Conservation (phyloP, 345 rosid species). For the Eucalyptus globulus region DNA sequence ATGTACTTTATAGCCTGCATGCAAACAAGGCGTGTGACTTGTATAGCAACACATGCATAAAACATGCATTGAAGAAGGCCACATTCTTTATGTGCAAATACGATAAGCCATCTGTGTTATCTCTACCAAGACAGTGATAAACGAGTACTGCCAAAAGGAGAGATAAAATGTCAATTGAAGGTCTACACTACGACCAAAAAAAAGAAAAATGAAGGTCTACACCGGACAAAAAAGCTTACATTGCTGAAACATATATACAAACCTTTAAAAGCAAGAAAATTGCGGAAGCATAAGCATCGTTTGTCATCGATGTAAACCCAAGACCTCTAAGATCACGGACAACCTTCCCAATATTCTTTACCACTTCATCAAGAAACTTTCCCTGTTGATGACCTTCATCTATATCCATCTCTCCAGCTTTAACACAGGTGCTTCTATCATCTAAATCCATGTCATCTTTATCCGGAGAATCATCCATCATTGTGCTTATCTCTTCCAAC, state of each 20-base stretch:
- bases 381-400: slow-evolving; percentile 38
- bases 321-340: slow-evolving; percentile 83
- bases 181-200: too few species aligned
- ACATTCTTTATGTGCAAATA: background rate
- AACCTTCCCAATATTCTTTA: slow-evolving; percentile 71
- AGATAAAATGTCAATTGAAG: background rate
- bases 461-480: slow-evolving; percentile 39
- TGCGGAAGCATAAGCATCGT: slow-evolving; percentile 89
- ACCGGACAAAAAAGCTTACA: background rate
- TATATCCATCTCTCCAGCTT: slow-evolving; percentile 63
- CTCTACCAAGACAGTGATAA: background rate
- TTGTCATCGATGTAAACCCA: slow-evolving; percentile 85
- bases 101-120: background rate
- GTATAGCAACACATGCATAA: background rate
- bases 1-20: slow-evolving; percentile 71
- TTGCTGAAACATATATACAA: background rate
- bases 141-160: background rate
- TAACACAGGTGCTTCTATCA: slow-evolving; percentile 22
- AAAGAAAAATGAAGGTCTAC: background rate
- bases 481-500: slow-evolving; percentile 70
- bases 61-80: background rate
- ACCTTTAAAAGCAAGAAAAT: slow-evolving; percentile 73
- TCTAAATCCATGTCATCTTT: slow-evolving; percentile 78
- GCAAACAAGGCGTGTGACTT: slow-evolving; percentile 4
- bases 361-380: slow-evolving; percentile 44